A percentile compares a stretch with the other conserved stretches of the same genome.
These are phyloP conservation scores for Aspergillus sojae DNA, from an alignment of 2,329 filamentous ascomycete genomes.

Conservation along the genomic window DNA sequence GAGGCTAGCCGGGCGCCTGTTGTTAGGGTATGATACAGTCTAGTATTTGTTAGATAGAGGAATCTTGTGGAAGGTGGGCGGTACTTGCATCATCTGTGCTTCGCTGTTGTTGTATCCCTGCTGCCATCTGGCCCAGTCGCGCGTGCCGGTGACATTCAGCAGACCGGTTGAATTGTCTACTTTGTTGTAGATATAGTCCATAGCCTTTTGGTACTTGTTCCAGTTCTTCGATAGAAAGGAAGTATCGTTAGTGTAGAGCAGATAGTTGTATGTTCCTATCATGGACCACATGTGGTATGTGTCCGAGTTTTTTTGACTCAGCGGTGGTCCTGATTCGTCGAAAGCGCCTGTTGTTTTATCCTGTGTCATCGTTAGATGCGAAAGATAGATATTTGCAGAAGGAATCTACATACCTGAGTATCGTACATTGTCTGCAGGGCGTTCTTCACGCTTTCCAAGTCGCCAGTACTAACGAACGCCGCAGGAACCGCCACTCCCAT, in stretches of 20 bases:
- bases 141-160: slow-evolving; percentile 52
- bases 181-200: slow-evolving; percentile 50
- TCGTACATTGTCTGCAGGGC: slow-evolving; percentile 53
- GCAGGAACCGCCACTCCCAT: slow-evolving; percentile 55
- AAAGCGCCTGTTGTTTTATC: slow-evolving; percentile 36
- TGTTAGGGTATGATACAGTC: slow-evolving; percentile 56
- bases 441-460: slow-evolving; percentile 51
- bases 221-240: slow-evolving; percentile 52
- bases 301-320: slow-evolving; percentile 37
- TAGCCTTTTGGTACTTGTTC: slow-evolving; percentile 52
- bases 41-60: slow-evolving; percentile 13
- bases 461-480: slow-evolving; percentile 46
- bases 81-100: slow-evolving; percentile 52
- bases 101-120: slow-evolving; percentile 56
- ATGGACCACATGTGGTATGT: slow-evolving; percentile 55
- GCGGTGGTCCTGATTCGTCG: slow-evolving; percentile 38
- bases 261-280: slow-evolving; percentile 62
- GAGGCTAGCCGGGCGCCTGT: slow-evolving; percentile 56
- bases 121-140: slow-evolving; percentile 56
- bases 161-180: slow-evolving; percentile 49
- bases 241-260: slow-evolving; percentile 58
- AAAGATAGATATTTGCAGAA: not conserved
- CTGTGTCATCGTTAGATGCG: slow-evolving; percentile 16
- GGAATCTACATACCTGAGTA: slow-evolving; percentile 35
- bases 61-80: not conserved